These are phyloP conservation scores for Cronartium ribicola DNA, from an alignment of 1,284 basidiomycete genomes.

Conservation along the genomic window DNA sequence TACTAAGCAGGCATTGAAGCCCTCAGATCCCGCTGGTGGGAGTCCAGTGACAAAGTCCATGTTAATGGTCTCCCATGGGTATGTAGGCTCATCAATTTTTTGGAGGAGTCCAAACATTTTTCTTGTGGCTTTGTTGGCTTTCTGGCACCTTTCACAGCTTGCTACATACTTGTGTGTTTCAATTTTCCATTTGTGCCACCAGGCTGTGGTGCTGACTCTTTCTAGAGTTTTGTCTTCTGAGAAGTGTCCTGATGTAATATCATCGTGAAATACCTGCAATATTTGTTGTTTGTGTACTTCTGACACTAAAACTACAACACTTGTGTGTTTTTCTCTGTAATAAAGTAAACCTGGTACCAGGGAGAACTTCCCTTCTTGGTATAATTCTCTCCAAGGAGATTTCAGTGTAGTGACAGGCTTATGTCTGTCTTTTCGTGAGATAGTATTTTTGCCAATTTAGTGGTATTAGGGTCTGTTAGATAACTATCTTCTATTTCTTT, in stretches of 20 bases:
- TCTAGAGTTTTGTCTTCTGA: slow-evolving; percentile 9
- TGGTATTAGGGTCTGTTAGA: neutral
- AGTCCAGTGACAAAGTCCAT: neutral
- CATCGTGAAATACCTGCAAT: neutral
- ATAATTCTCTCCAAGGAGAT: neutral
- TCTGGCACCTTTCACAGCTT: neutral
- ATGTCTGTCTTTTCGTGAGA: neutral
- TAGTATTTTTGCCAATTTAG: neutral
- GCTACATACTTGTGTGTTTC: neutral
- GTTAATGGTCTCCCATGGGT: neutral
- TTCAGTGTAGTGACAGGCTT: neutral
- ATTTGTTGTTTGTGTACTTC: neutral
- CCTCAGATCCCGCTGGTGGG: neutral
- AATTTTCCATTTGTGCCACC: slow-evolving; percentile 4
- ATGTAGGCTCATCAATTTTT: neutral
- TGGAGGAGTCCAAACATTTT: neutral
- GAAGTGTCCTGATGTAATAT: neutral
- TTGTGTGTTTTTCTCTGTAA: neutral
- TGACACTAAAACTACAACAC: neutral
- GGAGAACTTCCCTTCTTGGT: neutral
- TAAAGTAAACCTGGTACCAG: slow-evolving; percentile 2
- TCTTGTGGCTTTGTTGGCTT: slow-evolving; percentile 3
- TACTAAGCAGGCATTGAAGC: neutral
- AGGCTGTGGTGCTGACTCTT: neutral
- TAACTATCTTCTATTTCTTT: neutral